phyloP scores from a whole-genome alignment of 352 stramenopile species.

The Pythium oligandrum region DNA sequence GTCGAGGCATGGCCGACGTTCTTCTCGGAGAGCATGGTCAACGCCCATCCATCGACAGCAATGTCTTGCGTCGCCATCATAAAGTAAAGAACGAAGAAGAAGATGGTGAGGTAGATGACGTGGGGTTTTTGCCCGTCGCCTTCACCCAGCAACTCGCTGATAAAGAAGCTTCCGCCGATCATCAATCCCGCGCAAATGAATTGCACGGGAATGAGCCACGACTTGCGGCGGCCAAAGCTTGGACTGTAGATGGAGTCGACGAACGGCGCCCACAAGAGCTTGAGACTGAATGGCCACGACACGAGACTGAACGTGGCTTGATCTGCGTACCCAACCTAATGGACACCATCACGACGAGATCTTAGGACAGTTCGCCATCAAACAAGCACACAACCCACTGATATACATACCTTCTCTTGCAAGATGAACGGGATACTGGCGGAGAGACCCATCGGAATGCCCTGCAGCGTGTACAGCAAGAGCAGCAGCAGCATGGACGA shows the following conservation, averaged over 20 bases:
- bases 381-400: background rate
- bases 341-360: background rate
- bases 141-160: conserved; percentile 85
- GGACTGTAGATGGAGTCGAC: conserved; percentile 93
- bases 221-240: conserved; percentile 92
- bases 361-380: too few species aligned
- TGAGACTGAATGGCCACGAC: conserved; percentile 98
- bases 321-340: conserved; percentile 90
- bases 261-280: conserved; percentile 98
- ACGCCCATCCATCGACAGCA: conserved; percentile 98
- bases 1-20: conserved; percentile 96
- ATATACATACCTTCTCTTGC: conserved; percentile 87
- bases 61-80: conserved; percentile 99
- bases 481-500: conserved; percentile 90
- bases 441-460: conserved; percentile 98
- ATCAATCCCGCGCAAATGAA: conserved; percentile 95
- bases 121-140: conserved; percentile 76
- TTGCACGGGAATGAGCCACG: conserved; percentile 97
- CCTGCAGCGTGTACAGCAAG: conserved; percentile 98
- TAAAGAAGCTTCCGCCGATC: conserved; percentile 85
- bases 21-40: conserved; percentile 97
- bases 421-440: conserved; percentile 98
- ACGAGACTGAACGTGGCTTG: conserved; percentile 98
- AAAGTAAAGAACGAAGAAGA: conserved; percentile 98
- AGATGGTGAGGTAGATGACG: conserved; percentile 91